Evolutionary conservation across 202 grass and related monocot species (phyloP), one percentile per base, ranked within the genome.

Genomic region (Panicum virgatum): DNA sequence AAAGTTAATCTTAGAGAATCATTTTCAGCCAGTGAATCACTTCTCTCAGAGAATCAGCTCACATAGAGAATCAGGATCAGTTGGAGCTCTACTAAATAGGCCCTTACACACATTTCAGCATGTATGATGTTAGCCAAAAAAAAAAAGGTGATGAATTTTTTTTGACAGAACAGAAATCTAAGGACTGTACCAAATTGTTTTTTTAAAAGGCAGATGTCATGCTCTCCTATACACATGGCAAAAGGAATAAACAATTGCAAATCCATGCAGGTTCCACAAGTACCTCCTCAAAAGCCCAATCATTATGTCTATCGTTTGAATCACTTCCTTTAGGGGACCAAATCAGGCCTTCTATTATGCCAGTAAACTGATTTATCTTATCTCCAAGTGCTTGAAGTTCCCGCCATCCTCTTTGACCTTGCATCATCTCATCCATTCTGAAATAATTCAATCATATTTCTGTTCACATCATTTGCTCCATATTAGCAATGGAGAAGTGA

Each of bases 401-500:
- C 84, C 92, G 90, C 92, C 96, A 98, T 39, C 96, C 96, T 92
- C 96, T 96, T 67, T 98, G 92, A 40, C 96, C 96, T 63, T 60
- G 86, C 96, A 98, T 98, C 96, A 98, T 98, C 74, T 93, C 92
- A 85, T 98, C 96, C 92, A 98, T 98, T 91, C 96, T 98, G 87
- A 83, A 92, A 85, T 52, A 52, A 72, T 13, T 30, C 6, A 39
- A 82, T 75, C 44, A 83, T 48, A 50, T 75, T 88, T 62, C 42
- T 88, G 5, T 36, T 37, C 52, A 52, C 40, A 67, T 61, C 72
- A 61, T 86, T 62, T 75, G 39, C 25, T 68, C 69, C 48, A 32
- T 44, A 69, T 27, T 79, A 7, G 23, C 25, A 37, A 26, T 5
- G 3, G 8, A 36, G 20, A 48, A 54, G 10, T 73, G 40, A 27